Conservation (phyloP, 805 yeast species). For the Myxozyma nipponensis region DNA sequence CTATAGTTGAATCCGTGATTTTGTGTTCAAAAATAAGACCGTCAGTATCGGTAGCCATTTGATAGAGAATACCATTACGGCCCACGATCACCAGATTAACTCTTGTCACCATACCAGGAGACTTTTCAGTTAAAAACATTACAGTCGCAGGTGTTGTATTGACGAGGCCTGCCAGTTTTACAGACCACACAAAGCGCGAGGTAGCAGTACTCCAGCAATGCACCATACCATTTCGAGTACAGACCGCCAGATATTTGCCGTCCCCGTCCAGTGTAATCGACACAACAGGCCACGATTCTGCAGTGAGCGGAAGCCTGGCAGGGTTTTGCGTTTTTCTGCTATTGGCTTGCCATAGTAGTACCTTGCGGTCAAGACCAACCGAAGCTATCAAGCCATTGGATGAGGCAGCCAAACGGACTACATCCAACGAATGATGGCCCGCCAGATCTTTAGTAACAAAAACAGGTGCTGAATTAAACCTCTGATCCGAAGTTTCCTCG, state of each 20-base stretch:
- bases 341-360: slow-evolving; percentile 58
- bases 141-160: slow-evolving; percentile 16
- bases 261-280: slow-evolving; percentile 24
- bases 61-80: slow-evolving; percentile 24
- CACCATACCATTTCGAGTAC: slow-evolving; percentile 13
- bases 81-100: slow-evolving; percentile 28
- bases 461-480: slow-evolving; percentile 30
- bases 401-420: slow-evolving; percentile 58
- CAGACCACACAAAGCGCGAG: slow-evolving; percentile 26
- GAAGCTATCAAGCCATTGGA: slow-evolving; percentile 59
- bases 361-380: slow-evolving; percentile 68
- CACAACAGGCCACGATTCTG: slow-evolving; percentile 33
- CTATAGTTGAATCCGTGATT: slow-evolving; percentile 36
- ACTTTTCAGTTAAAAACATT: slow-evolving; percentile 21
- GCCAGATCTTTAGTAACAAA: slow-evolving; percentile 42
- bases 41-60: slow-evolving; percentile 16
- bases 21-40: slow-evolving; percentile 32
- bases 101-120: slow-evolving; percentile 22
- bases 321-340: slow-evolving; percentile 21
- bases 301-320: slow-evolving; percentile 27
- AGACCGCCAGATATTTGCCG: slow-evolving; percentile 21
- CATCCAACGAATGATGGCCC: slow-evolving; percentile 59
- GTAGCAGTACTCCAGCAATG: slow-evolving; percentile 25
- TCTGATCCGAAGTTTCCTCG: slow-evolving; percentile 27
- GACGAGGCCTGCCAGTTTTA: slow-evolving; percentile 14